A percentile compares a stretch with the other conserved stretches of the same genome.
phyloP scores from a whole-genome alignment of 768 basidiomycete genomes.

The Panaeolus papilionaceus region DNA sequence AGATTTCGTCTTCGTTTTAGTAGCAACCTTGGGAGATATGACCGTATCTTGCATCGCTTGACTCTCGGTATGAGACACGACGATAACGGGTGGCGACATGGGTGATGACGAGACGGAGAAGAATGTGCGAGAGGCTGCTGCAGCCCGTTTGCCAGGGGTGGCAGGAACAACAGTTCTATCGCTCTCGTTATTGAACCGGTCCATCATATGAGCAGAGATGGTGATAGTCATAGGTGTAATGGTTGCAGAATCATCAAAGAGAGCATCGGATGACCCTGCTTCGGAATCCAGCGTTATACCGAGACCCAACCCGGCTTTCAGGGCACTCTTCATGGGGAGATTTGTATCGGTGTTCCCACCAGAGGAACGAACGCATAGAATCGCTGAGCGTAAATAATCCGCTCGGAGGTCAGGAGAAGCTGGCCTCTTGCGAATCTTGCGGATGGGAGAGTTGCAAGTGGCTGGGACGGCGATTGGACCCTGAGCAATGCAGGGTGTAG shows the following conservation, averaged over 20 bases:
- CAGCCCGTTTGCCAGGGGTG: neutral
- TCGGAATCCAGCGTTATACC: constrained; percentile 2
- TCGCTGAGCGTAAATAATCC: neutral
- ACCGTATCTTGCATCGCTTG: neutral
- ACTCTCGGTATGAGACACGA: neutral
- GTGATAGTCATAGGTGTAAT: neutral
- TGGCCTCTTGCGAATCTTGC: neutral
- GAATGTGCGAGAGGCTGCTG: neutral
- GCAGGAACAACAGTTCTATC: neutral
- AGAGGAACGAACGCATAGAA: neutral
- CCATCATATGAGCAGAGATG: neutral
- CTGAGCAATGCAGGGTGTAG: neutral
- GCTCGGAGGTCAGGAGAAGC: neutral
- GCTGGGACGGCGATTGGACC: neutral
- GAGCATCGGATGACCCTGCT: neutral
- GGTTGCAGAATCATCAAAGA: constrained; percentile 1
- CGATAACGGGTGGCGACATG: neutral
- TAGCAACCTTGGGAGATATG: neutral
- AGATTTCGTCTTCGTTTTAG: neutral
- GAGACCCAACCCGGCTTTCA: neutral
- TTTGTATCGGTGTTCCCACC: neutral
- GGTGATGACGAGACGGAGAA: neutral
- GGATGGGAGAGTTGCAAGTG: neutral
- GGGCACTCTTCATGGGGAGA: neutral
- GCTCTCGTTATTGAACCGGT: neutral